A percentile compares a stretch with the other conserved stretches of the same genome.
Conservation (phyloP, 306 rosid species). For the Cicer pinnatifidum region DNA sequence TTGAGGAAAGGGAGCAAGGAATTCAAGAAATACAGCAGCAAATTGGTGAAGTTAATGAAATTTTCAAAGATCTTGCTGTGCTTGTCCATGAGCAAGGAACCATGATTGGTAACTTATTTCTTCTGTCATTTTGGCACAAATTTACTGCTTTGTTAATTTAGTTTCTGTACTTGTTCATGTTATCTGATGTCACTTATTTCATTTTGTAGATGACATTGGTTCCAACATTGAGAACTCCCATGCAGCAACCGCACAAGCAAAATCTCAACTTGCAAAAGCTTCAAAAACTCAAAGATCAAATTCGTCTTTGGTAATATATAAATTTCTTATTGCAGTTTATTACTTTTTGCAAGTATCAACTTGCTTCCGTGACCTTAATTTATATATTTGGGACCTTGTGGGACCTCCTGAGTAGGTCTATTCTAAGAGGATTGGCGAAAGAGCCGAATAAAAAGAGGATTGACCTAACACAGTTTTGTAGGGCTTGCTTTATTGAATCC, state of each 20-base stretch:
- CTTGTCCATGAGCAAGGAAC: conserved; percentile 97
- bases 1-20: conserved; percentile 97
- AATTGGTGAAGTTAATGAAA: conserved; percentile 95
- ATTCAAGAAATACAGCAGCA: conserved; percentile 97
- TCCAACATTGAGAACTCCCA: conserved; percentile 81
- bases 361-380: conserved; percentile 18
- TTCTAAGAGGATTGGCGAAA: neutral
- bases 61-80: conserved; percentile 94
- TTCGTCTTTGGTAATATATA: conserved; percentile 81
- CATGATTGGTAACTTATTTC: conserved; percentile 70
- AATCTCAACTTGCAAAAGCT: conserved; percentile 81
- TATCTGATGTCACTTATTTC: conserved; percentile 42
- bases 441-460: neutral
- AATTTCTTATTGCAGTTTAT: conserved; percentile 4
- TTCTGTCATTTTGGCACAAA: neutral
- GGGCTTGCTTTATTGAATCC: conserved; percentile 29
- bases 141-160: conserved; percentile 24
- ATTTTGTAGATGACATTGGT: conserved; percentile 77
- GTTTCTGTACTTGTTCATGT: conserved; percentile 29
- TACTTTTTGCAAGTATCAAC: neutral
- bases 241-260: conserved; percentile 82
- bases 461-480: neutral
- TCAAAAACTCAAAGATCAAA: conserved; percentile 88
- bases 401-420: conserved; percentile 13
- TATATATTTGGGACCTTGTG: neutral